These are phyloP conservation scores for Marchantia polymorpha DNA, from an alignment of 225 moss, liverwort and hornwort genomes.

Conservation along the genomic window DNA sequence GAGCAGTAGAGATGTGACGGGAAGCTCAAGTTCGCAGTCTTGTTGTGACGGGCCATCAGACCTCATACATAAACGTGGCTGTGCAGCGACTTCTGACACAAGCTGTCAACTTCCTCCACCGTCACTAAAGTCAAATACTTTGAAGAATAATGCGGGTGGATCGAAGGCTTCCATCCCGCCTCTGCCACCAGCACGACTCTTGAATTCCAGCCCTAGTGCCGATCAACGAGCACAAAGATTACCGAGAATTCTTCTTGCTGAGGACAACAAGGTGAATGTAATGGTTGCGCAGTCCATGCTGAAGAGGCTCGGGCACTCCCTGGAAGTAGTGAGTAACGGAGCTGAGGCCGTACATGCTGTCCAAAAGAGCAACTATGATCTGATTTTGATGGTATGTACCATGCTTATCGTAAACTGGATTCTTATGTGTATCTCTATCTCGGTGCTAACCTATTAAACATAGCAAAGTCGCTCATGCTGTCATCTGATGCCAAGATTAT, in stretches of 20 bases:
- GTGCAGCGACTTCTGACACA: background rate
- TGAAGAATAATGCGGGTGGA: slow-evolving; percentile 10
- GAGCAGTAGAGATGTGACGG: background rate
- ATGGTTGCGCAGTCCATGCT: slow-evolving; percentile 84
- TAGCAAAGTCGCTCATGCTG: no score
- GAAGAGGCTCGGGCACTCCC: slow-evolving; percentile 67
- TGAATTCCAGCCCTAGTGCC: slow-evolving; percentile 8
- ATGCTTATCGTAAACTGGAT: no score
- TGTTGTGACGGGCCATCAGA: slow-evolving; percentile 16
- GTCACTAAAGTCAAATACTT: background rate
- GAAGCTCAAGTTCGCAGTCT: slow-evolving; percentile 12
- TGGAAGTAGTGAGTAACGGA: slow-evolving; percentile 82
- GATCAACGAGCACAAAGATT: slow-evolving; percentile 16
- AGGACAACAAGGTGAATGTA: slow-evolving; percentile 83
- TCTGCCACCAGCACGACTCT: background rate
- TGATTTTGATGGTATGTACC: slow-evolving; percentile 73
- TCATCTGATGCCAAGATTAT: no score
- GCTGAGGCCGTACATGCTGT: slow-evolving; percentile 69
- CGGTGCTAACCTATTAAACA: background rate
- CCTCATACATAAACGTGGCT: slow-evolving; percentile 4
- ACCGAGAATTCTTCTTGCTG: slow-evolving; percentile 49
- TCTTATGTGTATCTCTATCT: background rate
- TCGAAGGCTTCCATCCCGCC: slow-evolving; percentile 10
- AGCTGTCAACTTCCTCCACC: slow-evolving; percentile 5
- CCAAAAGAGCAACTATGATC: slow-evolving; percentile 53